Base-by-base conservation (phyloP, 2,329 filamentous ascomycete genomes). In the Harringtonia lauricola region DNA sequence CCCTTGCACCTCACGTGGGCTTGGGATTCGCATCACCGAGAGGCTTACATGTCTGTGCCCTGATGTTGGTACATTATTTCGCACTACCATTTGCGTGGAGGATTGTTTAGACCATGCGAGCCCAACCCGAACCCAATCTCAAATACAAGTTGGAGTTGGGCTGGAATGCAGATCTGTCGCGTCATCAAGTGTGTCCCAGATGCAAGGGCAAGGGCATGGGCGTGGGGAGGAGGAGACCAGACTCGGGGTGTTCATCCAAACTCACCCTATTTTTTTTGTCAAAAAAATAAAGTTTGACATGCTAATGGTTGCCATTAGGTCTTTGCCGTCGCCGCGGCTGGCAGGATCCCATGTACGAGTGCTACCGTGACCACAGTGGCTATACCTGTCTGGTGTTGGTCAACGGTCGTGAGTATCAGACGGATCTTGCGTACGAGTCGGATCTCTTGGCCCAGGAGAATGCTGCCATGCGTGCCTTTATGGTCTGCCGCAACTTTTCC, bases 401-500 rank as follows among this genome's bases (percentile, higher is more conserved):
- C 61, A 95, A 96, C 68, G 94, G 94, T 55, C 84, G 90, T 59
- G 87, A 95, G 69, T 96, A 95, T 68, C 86, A 89, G 62, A 95
- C 89, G 36, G 88, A 95, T 62, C 75, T 84, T 31, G 76, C 82
- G 51, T 94, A 92, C 66, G 80, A 85, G 60, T 85, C 83, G 49
- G 85, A 90, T 60, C 70, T 76, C 39, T 72, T 94, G 52, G 90
- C 90, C 38, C 86, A 88, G 59, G 89, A 96, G 63, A 92, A 90
- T 56, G 90, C 90, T 22, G 90, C 90, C 48, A 94, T 94, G 77
- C 84, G 88, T 49, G 90, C 90, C 46, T 96, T 95, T 65, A 90
- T 95, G 79, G 92, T 95, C 53, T 95, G 90, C 71, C 83, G 88
- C 51, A 95, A 95, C 72, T 95, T 95, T 67, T 94, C 87, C 44